Base-by-base conservation (phyloP, 148 eudicot genomes). In the Rhododendron williamsianum region DNA sequence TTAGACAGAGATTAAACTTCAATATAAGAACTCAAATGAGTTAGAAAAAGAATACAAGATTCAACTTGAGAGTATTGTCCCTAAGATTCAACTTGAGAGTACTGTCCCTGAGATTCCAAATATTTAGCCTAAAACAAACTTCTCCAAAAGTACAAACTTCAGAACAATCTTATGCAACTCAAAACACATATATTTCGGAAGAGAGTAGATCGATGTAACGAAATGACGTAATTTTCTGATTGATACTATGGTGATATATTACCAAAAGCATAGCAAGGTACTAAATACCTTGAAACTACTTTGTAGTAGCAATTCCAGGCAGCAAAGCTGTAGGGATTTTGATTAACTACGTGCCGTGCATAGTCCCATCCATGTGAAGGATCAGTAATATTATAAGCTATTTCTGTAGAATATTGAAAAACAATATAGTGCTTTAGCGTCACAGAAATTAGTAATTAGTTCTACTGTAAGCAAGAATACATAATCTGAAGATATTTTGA, bases 251-350 rank as follows among this genome's bases (percentile, higher is more conserved):
- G 65, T 12, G 23, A 25, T 81, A 33, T 41, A n/a, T 12, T 35
- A 81, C 54, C 45, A 25, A 65, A 58, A 19, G 65, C 35, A n/a
- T 19, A 81, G 41, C 5, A 18, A 81, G 43, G 25, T 65, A 25
- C 30, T 60, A 49, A 41, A 49, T 94, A 93, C 98, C 97, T 95
- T 83, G 90, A 89, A 69, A 93, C 89, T 84, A 92, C 89, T 90
- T 91, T 92, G 86, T 96, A 96, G 88, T 92, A 96, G 93, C 95
- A 91, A 89, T 93, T 96, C 99, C 99, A 96, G 60, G 99, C 98
- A 87, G 99, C 91, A 87, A 89, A 88, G 89, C 97, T 93, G 81
- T 91, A 80, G 84, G 99, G 97, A 90, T 89, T 91, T 86, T 92
- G 94, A 89, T 86, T 90, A 87, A 96, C 95, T 51, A 94, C 83